Conservation (phyloP, 2,329 filamentous ascomycete species). For the Diplodia corticola region DNA sequence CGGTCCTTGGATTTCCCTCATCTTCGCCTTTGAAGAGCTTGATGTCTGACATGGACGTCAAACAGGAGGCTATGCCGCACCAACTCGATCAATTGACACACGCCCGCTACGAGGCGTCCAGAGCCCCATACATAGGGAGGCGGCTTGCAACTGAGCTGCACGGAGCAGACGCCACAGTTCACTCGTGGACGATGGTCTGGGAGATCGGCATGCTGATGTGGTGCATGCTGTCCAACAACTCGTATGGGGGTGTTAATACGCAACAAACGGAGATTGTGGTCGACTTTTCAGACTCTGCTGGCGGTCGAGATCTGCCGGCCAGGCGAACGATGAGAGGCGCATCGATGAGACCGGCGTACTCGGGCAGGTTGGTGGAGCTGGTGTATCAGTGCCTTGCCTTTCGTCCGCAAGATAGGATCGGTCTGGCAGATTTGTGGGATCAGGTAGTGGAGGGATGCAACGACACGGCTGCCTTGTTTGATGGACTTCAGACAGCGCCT, state of each 20-base stretch:
- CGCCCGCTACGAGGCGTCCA: too few species aligned
- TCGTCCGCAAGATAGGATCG: neutral
- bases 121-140: neutral
- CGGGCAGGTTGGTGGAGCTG: constrained; percentile 3
- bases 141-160: neutral
- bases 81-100: neutral
- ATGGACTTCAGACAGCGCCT: neutral
- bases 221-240: neutral
- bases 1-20: neutral
- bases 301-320: neutral
- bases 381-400: constrained; percentile 2
- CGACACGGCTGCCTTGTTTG: neutral
- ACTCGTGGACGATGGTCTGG: constrained; percentile 4
- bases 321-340: neutral
- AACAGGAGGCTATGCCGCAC: neutral
- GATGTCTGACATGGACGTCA: neutral
- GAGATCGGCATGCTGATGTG: neutral
- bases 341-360: neutral
- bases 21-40: neutral
- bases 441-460: neutral
- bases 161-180: neutral
- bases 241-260: neutral
- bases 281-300: neutral
- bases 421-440: neutral
- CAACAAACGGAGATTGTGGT: neutral